These are phyloP conservation scores for Penicillium griseofulvum DNA, from an alignment of 2,329 filamentous ascomycete genomes.

Conservation along the genomic window DNA sequence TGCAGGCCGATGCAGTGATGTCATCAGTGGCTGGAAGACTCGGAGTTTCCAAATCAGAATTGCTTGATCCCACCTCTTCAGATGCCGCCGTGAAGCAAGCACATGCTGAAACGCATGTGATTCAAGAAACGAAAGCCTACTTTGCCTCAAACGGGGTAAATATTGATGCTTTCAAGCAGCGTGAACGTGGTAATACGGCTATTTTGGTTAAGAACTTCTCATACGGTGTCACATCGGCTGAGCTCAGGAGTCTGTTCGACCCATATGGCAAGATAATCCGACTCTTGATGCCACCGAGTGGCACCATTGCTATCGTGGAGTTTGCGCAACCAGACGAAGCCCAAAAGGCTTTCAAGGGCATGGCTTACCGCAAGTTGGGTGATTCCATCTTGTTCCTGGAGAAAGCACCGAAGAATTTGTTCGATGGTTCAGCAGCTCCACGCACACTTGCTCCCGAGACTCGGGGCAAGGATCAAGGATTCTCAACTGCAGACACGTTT, in stretches of 20 bases:
- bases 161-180: constrained; percentile 83
- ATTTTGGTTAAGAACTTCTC: constrained; percentile 96
- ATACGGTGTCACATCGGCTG: constrained; percentile 74
- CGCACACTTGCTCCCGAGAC: constrained; percentile 30
- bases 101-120: constrained; percentile 91
- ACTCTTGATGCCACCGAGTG: constrained; percentile 87
- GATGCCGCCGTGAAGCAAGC: constrained; percentile 96
- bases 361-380: constrained; percentile 88
- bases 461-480: constrained; percentile 39
- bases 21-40: constrained; percentile 81
- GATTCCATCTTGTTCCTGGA: constrained; percentile 90
- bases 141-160: constrained; percentile 86
- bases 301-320: constrained; percentile 91
- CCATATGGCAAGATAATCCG: constrained; percentile 78
- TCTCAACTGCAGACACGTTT: constrained; percentile 44
- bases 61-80: constrained; percentile 92
- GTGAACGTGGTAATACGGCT: constrained; percentile 77
- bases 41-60: constrained; percentile 83
- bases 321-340: constrained; percentile 77
- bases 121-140: constrained; percentile 93
- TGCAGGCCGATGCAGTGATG: constrained; percentile 75
- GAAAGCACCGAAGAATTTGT: constrained; percentile 83
- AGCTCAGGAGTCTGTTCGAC: constrained; percentile 77
- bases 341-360: constrained; percentile 74
- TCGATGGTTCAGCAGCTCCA: constrained; percentile 47